Base-by-base conservation (phyloP, 352 stramenopile species). In the Blastocystis sp. region DNA sequence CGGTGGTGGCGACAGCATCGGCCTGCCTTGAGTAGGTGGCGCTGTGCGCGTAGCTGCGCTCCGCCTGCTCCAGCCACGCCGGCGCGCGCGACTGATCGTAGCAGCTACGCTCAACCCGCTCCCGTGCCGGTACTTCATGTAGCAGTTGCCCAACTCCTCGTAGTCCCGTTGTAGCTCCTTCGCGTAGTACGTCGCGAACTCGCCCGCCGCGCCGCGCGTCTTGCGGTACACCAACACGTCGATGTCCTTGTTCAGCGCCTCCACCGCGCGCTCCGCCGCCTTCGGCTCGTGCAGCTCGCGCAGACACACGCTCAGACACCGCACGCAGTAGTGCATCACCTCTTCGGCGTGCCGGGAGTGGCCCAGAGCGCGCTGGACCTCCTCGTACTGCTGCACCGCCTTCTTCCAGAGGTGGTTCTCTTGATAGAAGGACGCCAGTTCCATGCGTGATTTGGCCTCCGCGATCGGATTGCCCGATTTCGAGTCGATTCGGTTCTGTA, bases 181-280 rank as follows among this genome's bases (percentile, higher is more conserved):
- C 23, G 67, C 56, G 61, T 84, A 84, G 60, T 84, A 84, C 10
- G 67, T 34, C 9, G 34, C 14, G 41, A 59, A 67, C n/a, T 84
- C 74, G 9, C 74, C 19, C 40, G 17, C 40, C 14, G 43, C n/a
- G 2, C 11, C 53, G 10, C 74, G 59, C 2, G 45, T 52, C 40
- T 62, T 62, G 11, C 74, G 48, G 21, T 53, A 84, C n/a, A 84
- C 53, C 17, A 84, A 19, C 23, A 84, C 34, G 66, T 84, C 74
- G 38, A 84, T 62, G 66, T 84, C 74, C 43, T 84, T 84, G 45
- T 84, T 84, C 38, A 84, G 61, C 23, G 69, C 52, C 21, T 69
- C 60, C 17, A 84, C 74, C 38, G 45, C 60, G 17, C 48, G 34
- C 17, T 84, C 40, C 23, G 60, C 28, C 10, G 67, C 56, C 17